These are phyloP conservation scores for Coniochaeta sp. DNA, from an alignment of 2,329 filamentous ascomycete species.

Conservation along the genomic window DNA sequence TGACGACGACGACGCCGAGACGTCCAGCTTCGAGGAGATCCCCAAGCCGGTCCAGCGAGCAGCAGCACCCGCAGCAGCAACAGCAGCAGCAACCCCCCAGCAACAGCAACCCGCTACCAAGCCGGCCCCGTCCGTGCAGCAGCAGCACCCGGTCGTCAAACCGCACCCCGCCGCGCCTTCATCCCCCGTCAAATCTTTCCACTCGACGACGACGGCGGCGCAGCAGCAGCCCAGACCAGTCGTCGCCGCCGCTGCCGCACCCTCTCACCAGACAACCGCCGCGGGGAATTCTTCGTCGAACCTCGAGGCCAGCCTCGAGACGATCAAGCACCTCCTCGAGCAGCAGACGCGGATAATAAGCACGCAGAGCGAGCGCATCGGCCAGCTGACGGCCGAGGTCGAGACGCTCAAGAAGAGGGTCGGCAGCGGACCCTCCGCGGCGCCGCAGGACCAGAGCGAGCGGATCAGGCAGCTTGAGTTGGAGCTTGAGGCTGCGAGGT, in stretches of 20 bases:
- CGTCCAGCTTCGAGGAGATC: slow-evolving; percentile 82
- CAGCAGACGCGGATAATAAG: slow-evolving; percentile 71
- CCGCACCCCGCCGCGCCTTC: slow-evolving; percentile 13
- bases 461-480: slow-evolving; percentile 61
- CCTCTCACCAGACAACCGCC: slow-evolving; percentile 30
- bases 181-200: slow-evolving; percentile 22
- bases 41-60: slow-evolving; percentile 63
- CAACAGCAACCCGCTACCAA: too few species aligned
- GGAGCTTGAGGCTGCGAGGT: slow-evolving; percentile 57
- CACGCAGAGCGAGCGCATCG: slow-evolving; percentile 64
- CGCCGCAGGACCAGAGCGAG: slow-evolving; percentile 54
- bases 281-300: slow-evolving; percentile 30
- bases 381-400: slow-evolving; percentile 62
- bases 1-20: slow-evolving; percentile 53
- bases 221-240: slow-evolving; percentile 22
- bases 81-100: too few species aligned
- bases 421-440: slow-evolving; percentile 35
- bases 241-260: too few species aligned
- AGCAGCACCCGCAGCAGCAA: slow-evolving; percentile 37
- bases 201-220: slow-evolving; percentile 30
- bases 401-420: slow-evolving; percentile 75
- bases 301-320: slow-evolving; percentile 59
- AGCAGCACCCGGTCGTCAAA: slow-evolving; percentile 14
- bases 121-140: slow-evolving; percentile 23
- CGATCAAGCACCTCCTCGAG: slow-evolving; percentile 73